phyloP scores from a whole-genome alignment of 2,329 filamentous ascomycete species.

The Bipolaris cookei region DNA sequence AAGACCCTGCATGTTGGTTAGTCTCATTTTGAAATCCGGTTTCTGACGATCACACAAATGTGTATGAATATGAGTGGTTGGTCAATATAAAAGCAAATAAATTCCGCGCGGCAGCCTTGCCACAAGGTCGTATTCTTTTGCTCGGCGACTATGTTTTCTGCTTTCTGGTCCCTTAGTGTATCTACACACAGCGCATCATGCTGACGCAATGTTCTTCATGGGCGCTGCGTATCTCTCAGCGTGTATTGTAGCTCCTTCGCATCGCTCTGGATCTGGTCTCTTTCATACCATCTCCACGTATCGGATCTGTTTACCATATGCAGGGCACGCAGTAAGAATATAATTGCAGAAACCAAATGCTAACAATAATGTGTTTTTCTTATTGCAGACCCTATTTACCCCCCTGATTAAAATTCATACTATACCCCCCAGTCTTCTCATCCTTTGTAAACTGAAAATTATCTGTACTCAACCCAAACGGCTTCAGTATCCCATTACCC shows the following conservation, averaged over 20 bases:
- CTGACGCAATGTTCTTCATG: not conserved
- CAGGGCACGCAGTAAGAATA: not conserved
- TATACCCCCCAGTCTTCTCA: constrained; percentile 87
- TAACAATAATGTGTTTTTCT: not conserved
- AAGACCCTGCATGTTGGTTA: not conserved
- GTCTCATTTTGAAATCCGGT: not conserved
- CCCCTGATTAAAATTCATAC: constrained; percentile 80
- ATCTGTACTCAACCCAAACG: constrained; percentile 90
- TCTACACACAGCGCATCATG: not conserved
- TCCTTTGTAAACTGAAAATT: constrained; percentile 96
- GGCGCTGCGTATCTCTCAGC: not conserved
- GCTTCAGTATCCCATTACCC: constrained; percentile 89
- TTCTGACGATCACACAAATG: not conserved
- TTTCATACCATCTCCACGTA: not conserved
- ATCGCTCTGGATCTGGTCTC: not conserved
- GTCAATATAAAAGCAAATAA: not conserved
- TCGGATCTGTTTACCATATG: not conserved
- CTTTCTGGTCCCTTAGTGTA: no score
- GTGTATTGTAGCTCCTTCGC: not conserved
- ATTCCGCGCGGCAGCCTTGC: not conserved
- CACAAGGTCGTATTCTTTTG: not conserved
- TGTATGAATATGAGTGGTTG: not conserved
- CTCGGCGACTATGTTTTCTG: not conserved
- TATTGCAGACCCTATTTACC: not conserved
- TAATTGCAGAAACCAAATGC: not conserved